Evolutionary conservation across 495 filamentous ascomycete species (phyloP), one percentile per base, ranked within the genome.

Genomic region (Sordaria brevicollis): DNA sequence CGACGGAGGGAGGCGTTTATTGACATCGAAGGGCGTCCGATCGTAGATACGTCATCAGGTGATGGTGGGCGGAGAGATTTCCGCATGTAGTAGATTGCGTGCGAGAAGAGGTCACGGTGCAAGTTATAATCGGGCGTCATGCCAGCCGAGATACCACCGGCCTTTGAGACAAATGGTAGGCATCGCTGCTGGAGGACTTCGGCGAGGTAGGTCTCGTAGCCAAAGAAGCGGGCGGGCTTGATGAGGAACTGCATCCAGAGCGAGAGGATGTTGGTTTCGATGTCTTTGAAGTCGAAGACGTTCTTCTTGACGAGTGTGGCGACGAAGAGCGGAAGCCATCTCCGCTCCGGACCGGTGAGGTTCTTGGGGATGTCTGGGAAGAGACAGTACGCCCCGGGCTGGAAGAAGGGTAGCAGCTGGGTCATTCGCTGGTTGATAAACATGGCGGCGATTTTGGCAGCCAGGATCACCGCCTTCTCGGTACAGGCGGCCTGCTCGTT

Each of bases 181-280:
- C 74, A 70, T 33, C 73, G 76, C 5, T 70, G 71, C 65, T 80
- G 77, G 31, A 84, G 73, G 3, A 76, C 72, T n/a, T 78, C 72
- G 35, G 78, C 82, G 2, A 85, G 75, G 34, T 76, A 78, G 65
- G 81, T 83, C 69, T 85, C 83, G 65, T 79, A 83, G 11, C 73
- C 73, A 10, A 83, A 65, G 35, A 75, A 75, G 38, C 71, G 69
- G 21, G 25, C 65, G 7, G 83, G 83, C 73, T 81, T 83, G 34
- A 77, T 72, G 13, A 85, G 75, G 34, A 79, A 77, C 8, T 77
- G 68, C 31, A 83, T 65, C 74, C 82, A 81, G 7, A 84, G 70
- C 10, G 79, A 79, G 4, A 81, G 69, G 8, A 79, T 68, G 13
- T 73, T 77, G 15, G 73, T 71, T 8, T 76, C 79, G 35, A 83